Percentiles rank a stretch among this genome's conserved stretches.
Conservation (phyloP, 768 basidiomycete species). For the Paxillus ammoniavirescens region DNA sequence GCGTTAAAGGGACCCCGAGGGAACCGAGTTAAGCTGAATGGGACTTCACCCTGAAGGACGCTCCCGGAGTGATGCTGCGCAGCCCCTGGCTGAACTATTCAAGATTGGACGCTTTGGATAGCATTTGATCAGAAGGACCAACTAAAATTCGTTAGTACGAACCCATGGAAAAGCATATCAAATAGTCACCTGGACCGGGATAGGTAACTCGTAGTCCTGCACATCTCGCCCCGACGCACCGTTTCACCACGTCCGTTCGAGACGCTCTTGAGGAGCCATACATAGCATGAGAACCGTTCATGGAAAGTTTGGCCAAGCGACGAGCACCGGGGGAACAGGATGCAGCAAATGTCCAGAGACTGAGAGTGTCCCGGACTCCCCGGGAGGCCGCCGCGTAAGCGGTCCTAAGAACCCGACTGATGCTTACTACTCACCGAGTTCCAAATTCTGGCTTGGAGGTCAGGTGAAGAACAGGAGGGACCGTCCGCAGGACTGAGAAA, state of each 20-base stretch:
- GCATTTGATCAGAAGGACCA: neutral
- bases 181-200: too few relatives aligned
- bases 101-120: neutral
- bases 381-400: too few relatives aligned
- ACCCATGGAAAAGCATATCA: too few relatives aligned
- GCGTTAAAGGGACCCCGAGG: neutral
- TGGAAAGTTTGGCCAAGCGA: neutral
- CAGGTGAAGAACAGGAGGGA: slow-evolving; percentile 12
- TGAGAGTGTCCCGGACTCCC: too few relatives aligned
- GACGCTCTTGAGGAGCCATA: neutral
- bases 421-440: slow-evolving; percentile 11
- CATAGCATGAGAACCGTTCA: neutral
- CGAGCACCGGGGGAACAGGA: neutral
- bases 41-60: neutral
- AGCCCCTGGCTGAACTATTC: neutral
- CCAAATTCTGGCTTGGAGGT: slow-evolving; percentile 2
- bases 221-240: neutral
- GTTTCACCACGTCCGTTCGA: neutral
- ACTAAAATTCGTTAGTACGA: too few relatives aligned
- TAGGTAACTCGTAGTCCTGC: neutral
- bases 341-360: too few relatives aligned
- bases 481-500: too few relatives aligned
- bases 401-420: neutral
- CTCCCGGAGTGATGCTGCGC: neutral
- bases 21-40: neutral